These are phyloP conservation scores for Gloeopeniophorella convolvens DNA, from an alignment of 768 basidiomycete genomes.

Conservation along the genomic window DNA sequence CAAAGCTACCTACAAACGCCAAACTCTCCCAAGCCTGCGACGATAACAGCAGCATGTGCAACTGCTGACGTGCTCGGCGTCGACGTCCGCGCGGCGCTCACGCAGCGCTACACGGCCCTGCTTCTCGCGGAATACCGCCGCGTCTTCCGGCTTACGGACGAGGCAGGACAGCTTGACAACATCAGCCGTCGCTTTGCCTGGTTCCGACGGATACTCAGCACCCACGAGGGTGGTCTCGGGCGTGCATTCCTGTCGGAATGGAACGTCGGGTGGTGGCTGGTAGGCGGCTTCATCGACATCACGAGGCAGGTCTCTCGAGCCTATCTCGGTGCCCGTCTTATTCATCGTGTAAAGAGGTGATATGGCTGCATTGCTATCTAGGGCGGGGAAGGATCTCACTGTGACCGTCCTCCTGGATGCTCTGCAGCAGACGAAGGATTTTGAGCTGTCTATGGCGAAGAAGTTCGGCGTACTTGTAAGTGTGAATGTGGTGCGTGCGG, in stretches of 20 bases:
- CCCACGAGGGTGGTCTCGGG: constrained; percentile 83
- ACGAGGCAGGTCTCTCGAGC: constrained; percentile 52
- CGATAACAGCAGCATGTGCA: constrained; percentile 78
- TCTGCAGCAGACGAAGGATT: constrained; percentile 81
- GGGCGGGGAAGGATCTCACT: constrained; percentile 62
- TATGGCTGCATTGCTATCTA: constrained; percentile 71
- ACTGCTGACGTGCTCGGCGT: constrained; percentile 84
- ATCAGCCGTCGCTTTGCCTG: constrained; percentile 89
- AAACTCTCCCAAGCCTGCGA: constrained; percentile 40
- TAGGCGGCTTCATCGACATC: constrained; percentile 84
- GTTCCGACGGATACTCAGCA: constrained; percentile 81
- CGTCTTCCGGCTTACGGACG: constrained; percentile 89
- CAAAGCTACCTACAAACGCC: constrained; percentile 75
- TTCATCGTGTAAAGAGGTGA: constrained; percentile 56
- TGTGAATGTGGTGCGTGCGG: neutral
- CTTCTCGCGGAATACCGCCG: constrained; percentile 94
- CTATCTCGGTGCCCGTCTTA: neutral
- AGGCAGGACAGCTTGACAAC: constrained; percentile 96
- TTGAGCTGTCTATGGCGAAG: constrained; percentile 73
- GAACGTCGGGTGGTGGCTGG: constrained; percentile 77
- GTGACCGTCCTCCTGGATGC: constrained; percentile 81
- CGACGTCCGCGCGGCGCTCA: constrained; percentile 73
- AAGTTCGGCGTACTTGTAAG: constrained; percentile 75
- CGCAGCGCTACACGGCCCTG: constrained; percentile 84
- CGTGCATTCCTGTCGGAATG: constrained; percentile 80